Base-by-base conservation (phyloP, 108 stramenopile species). In the Discostella pseudostelligera region DNA sequence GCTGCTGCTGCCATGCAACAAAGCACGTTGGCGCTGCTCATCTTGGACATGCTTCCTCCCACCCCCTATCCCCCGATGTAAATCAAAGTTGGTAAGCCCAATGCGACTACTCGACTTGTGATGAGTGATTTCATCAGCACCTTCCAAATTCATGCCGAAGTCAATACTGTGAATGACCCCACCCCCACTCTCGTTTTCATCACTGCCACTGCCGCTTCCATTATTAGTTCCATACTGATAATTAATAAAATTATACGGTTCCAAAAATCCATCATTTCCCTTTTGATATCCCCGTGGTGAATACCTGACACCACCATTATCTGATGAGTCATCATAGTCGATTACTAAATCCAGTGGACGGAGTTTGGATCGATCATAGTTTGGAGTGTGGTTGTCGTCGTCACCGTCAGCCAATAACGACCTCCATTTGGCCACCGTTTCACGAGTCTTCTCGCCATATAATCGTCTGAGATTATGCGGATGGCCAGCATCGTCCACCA, bases 191-290 rank as follows among this genome's bases (percentile, higher is more conserved):
- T 21, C 20, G 0, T 51, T 25, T 4, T 51, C 66, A 1, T 67
- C 56, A 1, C 26, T 16, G 9, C 46, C 67, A 16, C 35, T n/a
- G 46, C 37, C 32, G 10, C 25, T 22, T 12, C 17, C 36, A 35
- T n/a, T 49, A 26, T 36, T 12, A 4, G 20, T 43, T 13, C 45
- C 62, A 28, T 57, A 11, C 53, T 71, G 70, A 29, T 71, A 71
- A 55, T 71, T 71, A 0, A 43, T 10, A 32, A 48, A 47, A 54
- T 71, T 62, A 56, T 71, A 71, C 56, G 70, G 70, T 40, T 71
- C 70, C 46, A 71, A 48, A 49, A 63, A 71, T 26, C 70, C 70
- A 9, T 55, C 62, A 3, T 28, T 24, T 3, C 70, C 70, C 21
- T 56, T 44, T 48, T 71, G 70, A 58, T 71, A 71, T 26, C 54